Conservation (phyloP, 768 basidiomycete species). For the Mycena sanguinolenta region DNA sequence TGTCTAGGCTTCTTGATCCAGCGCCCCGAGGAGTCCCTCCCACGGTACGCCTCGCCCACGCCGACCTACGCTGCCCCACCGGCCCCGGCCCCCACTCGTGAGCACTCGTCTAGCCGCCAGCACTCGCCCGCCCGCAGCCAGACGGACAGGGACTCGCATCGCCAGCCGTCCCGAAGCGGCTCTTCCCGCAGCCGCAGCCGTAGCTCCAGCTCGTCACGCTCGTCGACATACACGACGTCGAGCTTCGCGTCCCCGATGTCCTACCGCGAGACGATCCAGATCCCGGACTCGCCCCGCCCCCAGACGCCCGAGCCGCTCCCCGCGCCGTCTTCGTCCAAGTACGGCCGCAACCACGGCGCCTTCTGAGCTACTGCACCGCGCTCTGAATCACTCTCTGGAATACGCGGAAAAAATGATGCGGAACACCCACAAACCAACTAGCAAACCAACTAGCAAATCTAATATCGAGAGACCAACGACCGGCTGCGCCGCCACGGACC, state of each 20-base stretch:
- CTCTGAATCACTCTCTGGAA: not conserved
- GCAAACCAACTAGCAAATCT: slow-evolving; percentile 47
- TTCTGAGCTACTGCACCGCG: slow-evolving; percentile 22
- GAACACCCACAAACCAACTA: no score
- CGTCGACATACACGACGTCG: slow-evolving; percentile 38
- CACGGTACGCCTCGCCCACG: slow-evolving; percentile 62
- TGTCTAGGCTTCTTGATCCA: slow-evolving; percentile 62
- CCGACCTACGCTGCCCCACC: slow-evolving; percentile 34
- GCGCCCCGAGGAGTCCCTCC: slow-evolving; percentile 69
- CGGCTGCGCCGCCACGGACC: slow-evolving; percentile 14
- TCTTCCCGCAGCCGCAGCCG: slow-evolving; percentile 31
- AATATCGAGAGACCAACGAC: slow-evolving; percentile 56
- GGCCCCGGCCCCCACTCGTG: not conserved
- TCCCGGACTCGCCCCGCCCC: slow-evolving; percentile 31
- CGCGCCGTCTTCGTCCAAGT: slow-evolving; percentile 15
- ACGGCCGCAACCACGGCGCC: slow-evolving; percentile 31
- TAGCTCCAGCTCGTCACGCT: slow-evolving; percentile 15
- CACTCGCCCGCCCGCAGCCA: slow-evolving; percentile 17
- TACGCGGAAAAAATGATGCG: not conserved
- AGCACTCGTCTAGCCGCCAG: not conserved
- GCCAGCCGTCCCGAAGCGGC: slow-evolving; percentile 18
- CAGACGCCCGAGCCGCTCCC: slow-evolving; percentile 29
- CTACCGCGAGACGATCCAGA: slow-evolving; percentile 44
- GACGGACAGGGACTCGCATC: not conserved
- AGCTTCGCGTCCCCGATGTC: slow-evolving; percentile 54